Evolutionary conservation across 148 eudicot genomes (phyloP).

Genomic region (Agrostemma githago): DNA sequence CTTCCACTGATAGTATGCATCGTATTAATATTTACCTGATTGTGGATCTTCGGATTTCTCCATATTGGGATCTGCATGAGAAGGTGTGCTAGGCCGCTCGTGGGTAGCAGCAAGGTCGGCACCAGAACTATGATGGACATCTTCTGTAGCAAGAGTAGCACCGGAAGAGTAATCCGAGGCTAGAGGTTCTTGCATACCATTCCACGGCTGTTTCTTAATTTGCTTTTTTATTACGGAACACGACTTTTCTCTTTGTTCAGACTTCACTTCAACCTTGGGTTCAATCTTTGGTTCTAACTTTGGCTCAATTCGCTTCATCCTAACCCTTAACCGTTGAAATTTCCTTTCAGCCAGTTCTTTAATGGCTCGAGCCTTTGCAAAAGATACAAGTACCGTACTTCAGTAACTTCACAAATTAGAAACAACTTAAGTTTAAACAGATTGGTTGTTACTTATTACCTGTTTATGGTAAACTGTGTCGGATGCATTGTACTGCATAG

Average conservation of each 20-base stretch:
- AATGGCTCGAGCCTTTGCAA: conserved; percentile 69
- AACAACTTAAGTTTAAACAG: not conserved
- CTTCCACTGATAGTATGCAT: not conserved
- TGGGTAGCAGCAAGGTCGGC: conserved; percentile 29
- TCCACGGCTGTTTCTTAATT: conserved; percentile 40
- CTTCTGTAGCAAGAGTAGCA: conserved; percentile 35
- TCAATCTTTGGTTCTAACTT: conserved; percentile 34
- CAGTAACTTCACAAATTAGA: not conserved
- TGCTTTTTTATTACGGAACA: conserved; percentile 45
- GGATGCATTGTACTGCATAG: conserved; percentile 90
- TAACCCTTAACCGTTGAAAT: conserved; percentile 52
- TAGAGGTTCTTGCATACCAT: conserved; percentile 48
- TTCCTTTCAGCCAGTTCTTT: conserved; percentile 80
- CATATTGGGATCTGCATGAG: conserved; percentile 36
- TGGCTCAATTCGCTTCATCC: conserved; percentile 38
- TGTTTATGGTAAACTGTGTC: conserved; percentile 82
- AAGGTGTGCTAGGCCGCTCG: conserved; percentile 38
- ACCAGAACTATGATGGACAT: conserved; percentile 35
- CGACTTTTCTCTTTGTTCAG: conserved; percentile 46
- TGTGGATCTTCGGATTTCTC: conserved; percentile 57
- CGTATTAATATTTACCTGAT: conserved; percentile 37
- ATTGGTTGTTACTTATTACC: conserved; percentile 32
- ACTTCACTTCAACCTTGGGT: conserved; percentile 42
- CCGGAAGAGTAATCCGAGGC: conserved; percentile 65
- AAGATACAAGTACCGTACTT: conserved; percentile 1